phyloP scores from a whole-genome alignment of 768 basidiomycete species.

The Boletus edulis region DNA sequence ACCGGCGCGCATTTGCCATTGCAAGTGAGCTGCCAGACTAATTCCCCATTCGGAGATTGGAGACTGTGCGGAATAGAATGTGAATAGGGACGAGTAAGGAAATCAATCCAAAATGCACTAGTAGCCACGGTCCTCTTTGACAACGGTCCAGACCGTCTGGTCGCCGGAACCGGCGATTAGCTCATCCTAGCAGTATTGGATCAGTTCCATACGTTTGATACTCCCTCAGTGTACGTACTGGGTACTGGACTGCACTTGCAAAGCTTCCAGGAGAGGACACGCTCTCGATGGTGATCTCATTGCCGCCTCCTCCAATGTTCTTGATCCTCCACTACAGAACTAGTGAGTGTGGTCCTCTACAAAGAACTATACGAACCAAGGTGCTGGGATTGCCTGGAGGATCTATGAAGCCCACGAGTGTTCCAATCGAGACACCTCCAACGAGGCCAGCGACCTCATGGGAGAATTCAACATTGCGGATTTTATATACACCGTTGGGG shows the following conservation, averaged over 20 bases:
- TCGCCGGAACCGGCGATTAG: too few relatives aligned
- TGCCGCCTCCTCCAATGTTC: too few relatives aligned
- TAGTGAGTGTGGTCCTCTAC: too few relatives aligned
- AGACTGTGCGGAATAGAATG: neutral
- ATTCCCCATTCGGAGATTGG: neutral
- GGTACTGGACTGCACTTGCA: too few relatives aligned
- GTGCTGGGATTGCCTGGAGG: neutral
- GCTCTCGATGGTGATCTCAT: too few relatives aligned
- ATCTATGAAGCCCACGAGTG: neutral
- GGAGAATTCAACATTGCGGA: neutral
- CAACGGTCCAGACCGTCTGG: neutral
- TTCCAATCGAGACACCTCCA: neutral
- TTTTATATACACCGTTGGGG: neutral
- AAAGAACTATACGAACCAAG: too few relatives aligned
- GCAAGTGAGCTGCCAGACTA: neutral
- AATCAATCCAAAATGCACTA: neutral
- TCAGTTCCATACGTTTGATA: too few relatives aligned
- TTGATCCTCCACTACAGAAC: too few relatives aligned
- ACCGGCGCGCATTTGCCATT: neutral
- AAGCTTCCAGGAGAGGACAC: too few relatives aligned
- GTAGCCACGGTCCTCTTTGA: neutral
- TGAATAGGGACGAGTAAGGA: neutral
- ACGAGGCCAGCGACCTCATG: neutral
- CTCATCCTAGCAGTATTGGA: too few relatives aligned
- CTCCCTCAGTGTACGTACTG: too few relatives aligned